Evolutionary conservation across 176 grass and related monocot genomes (phyloP).

Genomic region (Avena insularis): DNA sequence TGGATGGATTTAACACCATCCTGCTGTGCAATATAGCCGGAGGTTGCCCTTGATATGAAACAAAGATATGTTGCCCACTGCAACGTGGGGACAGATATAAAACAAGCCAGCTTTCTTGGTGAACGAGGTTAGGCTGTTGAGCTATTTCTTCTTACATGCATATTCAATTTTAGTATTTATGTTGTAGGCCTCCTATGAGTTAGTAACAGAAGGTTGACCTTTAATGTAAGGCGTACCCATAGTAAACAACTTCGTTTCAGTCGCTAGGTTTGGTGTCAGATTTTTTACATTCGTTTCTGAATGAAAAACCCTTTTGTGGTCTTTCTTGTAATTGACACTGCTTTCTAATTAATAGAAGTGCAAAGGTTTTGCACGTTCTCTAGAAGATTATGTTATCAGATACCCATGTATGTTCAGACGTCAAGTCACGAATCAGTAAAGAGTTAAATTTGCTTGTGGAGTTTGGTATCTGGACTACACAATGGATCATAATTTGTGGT

Average conservation of each 20-base stretch:
- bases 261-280: not conserved
- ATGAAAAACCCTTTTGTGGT: not conserved
- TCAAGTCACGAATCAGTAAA: not conserved
- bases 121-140: conserved; percentile 71
- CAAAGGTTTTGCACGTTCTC: conserved; percentile 1
- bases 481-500: conserved; percentile 10
- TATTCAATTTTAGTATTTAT: conserved; percentile 15
- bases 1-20: conserved; percentile 33
- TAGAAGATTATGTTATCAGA: conserved; percentile 7
- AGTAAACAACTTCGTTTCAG: not conserved
- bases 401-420: not conserved
- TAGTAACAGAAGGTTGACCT: conserved; percentile 24
- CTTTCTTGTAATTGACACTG: not conserved
- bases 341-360: conserved; percentile 1
- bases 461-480: conserved; percentile 21
- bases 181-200: not conserved
- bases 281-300: not conserved
- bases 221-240: conserved; percentile 15
- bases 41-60: conserved; percentile 92
- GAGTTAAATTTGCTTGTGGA: conserved; percentile 4
- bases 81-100: conserved; percentile 97
- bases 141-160: conserved; percentile 33
- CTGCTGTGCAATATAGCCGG: conserved; percentile 65
- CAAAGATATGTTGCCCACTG: conserved; percentile 96
- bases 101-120: conserved; percentile 98